Base-by-base conservation (phyloP, 306 rosid species). In the Ziziphus jujuba region DNA sequence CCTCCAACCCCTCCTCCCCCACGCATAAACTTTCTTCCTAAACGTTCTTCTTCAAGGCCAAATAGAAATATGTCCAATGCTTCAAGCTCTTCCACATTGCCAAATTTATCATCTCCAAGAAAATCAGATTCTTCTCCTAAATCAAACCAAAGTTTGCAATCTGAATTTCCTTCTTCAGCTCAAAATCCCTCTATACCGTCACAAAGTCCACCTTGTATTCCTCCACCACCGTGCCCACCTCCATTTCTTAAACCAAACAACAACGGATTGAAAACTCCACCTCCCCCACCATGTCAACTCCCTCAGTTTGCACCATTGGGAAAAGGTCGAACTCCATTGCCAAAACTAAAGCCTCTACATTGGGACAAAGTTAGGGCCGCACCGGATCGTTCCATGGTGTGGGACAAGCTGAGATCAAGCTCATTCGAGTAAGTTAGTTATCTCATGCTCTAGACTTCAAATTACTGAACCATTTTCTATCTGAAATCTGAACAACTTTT, bases 301-400 rank as follows among this genome's bases (percentile, higher is more conserved):
- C 92, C 87, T 65, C 96, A 71, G 25, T 72, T 83, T 51, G 71
- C 87, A 24, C 80, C 97, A 44, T 25, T 82, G 47, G 96, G 96
- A 36, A 95, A 86, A 86, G 99, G 91, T 68, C 97, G 92, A 72
- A 58, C 84, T 21, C 88, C 89, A 0, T 61, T 89, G 53, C 91
- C 97, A 22, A 95, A 88, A 79, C 85, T 95, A 50, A 95, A 95
- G 84, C 99, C 99, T 9, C 95, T 90, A 40, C 99, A 95, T n/a
- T 95, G 97, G 99, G 99, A 90, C 80, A 95, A 95, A 89, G 97
- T 95, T 28, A 85, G 97, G 78, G 92, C 99, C 36, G 89, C 90
- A 21, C 92, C 99, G 3, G 89, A 95, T 65, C 89, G 82, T 53
- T 85, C 97, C 11, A 95, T 84, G 92, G 97, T 95, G 60, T 95